These are phyloP conservation scores for Pyrenula massariospora DNA, from an alignment of 495 filamentous ascomycete species.

Conservation along the genomic window DNA sequence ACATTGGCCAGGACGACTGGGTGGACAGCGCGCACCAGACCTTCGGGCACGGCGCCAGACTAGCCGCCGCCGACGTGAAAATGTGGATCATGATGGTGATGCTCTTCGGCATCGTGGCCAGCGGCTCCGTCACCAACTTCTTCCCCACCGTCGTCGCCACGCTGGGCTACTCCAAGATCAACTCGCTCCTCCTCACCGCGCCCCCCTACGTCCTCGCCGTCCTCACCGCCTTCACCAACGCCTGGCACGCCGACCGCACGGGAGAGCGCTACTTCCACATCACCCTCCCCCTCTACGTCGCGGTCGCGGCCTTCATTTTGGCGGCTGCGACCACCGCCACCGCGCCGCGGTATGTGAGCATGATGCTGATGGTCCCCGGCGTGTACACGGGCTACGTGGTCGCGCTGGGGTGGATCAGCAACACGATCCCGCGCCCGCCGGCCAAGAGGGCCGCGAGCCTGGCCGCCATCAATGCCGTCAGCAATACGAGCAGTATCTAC, in stretches of 20 bases:
- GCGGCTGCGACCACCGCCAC: slow-evolving; percentile 52
- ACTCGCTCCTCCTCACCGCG: slow-evolving; percentile 63
- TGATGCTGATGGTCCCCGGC: slow-evolving; percentile 67
- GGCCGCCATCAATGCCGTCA: slow-evolving; percentile 70
- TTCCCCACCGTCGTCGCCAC: slow-evolving; percentile 77
- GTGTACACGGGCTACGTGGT: slow-evolving; percentile 55
- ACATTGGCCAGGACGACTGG: slow-evolving; percentile 73
- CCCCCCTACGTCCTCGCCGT: slow-evolving; percentile 66
- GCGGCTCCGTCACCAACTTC: slow-evolving; percentile 75
- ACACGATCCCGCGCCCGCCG: slow-evolving; percentile 70
- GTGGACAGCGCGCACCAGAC: slow-evolving; percentile 48
- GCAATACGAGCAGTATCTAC: slow-evolving; percentile 61
- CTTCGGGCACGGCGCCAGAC: slow-evolving; percentile 53
- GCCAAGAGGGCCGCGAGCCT: slow-evolving; percentile 74
- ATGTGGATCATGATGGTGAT: slow-evolving; percentile 61
- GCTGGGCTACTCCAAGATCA: slow-evolving; percentile 52
- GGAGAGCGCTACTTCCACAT: slow-evolving; percentile 75
- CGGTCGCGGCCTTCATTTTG: slow-evolving; percentile 63
- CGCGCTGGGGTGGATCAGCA: slow-evolving; percentile 66
- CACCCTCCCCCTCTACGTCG: slow-evolving; percentile 52
- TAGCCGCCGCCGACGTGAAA: slow-evolving; percentile 63
- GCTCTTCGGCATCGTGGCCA: slow-evolving; percentile 60
- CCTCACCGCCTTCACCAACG: slow-evolving; percentile 58
- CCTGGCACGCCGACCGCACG: slow-evolving; percentile 67
- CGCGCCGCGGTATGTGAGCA: slow-evolving; percentile 63